Evolutionary conservation across 805 yeast genomes (phyloP), one percentile per base, ranked within the genome.

Genomic region (Cyberlindnera bimundalis): DNA sequence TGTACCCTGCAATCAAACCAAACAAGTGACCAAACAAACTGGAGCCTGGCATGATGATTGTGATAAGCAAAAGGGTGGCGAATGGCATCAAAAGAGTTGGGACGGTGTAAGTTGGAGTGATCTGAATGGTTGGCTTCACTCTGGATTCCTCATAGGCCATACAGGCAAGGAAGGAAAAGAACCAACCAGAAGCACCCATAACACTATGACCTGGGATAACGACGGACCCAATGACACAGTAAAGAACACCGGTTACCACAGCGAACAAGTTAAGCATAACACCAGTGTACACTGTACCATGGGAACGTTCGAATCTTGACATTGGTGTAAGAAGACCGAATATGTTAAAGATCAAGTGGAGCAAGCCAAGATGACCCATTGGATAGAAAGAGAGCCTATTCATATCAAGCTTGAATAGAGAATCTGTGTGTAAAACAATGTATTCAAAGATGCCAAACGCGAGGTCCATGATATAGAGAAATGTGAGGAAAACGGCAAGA

Each of bases 231-330:
- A 64, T 27, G 5, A 62, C 17, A 31, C 48, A 50, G 43, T 54
- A 53, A 9, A 49, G 33, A 3, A 56, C 27, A 4, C 84, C 96
- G 2, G 91, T 73, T 4, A 77, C 60, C 2, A 82, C 79, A 2
- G 95, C 85, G 35, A 83, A 61, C 19, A 84, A 55, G 58, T 87
- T 88, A 42, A 89, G 66, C 13, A 88, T 80, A 33, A 89, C 68
- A 4, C 95, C 96, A 4, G 96, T 84, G 60, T 86, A 78, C 3
- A 88, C 83, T 0, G 97, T 87, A 6, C 96, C 97, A 54, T 86
- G 82, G 17, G 63, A 58, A 41, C 71, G 65, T 66, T 88, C 96
- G 60, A 81, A 88, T 37, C 70, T 67, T 11, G 81, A 67, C 52
- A 87, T 59, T 16, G 84, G 78, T 1, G 82, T 73, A 43, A 74